These are phyloP conservation scores for Septoria linicola DNA, from an alignment of 2,329 filamentous ascomycete species.

Conservation along the genomic window DNA sequence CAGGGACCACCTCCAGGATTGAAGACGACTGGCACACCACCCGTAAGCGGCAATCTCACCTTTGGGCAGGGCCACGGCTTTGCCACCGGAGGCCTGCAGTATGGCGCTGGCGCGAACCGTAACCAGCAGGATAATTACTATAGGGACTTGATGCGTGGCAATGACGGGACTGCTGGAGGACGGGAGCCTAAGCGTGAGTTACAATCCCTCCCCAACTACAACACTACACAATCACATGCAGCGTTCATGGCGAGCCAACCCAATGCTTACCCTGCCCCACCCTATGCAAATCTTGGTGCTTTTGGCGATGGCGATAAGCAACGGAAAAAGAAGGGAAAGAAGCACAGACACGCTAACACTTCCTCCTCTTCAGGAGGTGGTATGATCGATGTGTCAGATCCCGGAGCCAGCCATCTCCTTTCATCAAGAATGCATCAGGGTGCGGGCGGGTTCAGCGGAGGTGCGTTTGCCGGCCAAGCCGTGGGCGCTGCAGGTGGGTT, in stretches of 20 bases:
- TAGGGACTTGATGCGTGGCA: slow-evolving; percentile 26
- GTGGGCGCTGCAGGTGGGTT: slow-evolving; percentile 29
- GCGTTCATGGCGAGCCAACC: slow-evolving; percentile 28
- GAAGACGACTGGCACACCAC: slow-evolving; percentile 91
- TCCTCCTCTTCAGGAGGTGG: slow-evolving; percentile 94
- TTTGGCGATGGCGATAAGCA: slow-evolving; percentile 53
- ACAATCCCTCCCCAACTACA: slow-evolving; percentile 29
- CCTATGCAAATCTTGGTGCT: slow-evolving; percentile 29
- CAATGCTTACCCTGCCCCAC: slow-evolving; percentile 27
- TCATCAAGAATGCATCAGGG: slow-evolving; percentile 95
- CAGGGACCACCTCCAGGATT: slow-evolving; percentile 91
- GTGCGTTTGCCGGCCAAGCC: slow-evolving; percentile 28
- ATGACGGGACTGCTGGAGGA: slow-evolving; percentile 22
- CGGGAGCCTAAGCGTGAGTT: slow-evolving; percentile 38
- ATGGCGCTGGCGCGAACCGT: slow-evolving; percentile 55
- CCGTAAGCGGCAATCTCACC: slow-evolving; percentile 74
- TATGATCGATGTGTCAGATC: slow-evolving; percentile 91
- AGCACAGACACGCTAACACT: slow-evolving; percentile 99
- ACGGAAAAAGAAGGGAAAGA: slow-evolving; percentile 97
- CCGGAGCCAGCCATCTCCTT: slow-evolving; percentile 80
- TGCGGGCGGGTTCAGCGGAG: slow-evolving; percentile 59
- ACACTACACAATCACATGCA: slow-evolving; percentile 28
- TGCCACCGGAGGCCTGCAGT: slow-evolving; percentile 64
- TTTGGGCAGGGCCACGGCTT: slow-evolving; percentile 89
- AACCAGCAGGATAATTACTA: slow-evolving; percentile 32